These are phyloP conservation scores for Sphagnum tenellum DNA, from an alignment of 225 moss, liverwort and hornwort genomes.

Conservation along the genomic window DNA sequence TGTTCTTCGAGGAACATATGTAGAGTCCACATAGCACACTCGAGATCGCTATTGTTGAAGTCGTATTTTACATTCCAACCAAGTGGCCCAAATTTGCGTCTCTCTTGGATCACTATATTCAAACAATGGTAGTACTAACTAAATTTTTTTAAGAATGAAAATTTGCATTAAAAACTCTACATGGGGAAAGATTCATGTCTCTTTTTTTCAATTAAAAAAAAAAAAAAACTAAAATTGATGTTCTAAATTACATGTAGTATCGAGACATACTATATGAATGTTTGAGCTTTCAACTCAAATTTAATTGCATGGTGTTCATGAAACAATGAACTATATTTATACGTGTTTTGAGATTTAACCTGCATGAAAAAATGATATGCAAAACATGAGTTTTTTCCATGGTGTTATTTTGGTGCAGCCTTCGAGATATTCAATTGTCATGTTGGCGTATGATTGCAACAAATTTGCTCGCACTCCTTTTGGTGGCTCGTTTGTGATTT, in stretches of 20 bases:
- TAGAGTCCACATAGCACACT: constrained; percentile 81
- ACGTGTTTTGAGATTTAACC: constrained; percentile 17
- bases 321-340: no score
- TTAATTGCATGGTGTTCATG: no score
- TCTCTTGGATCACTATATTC: constrained; percentile 72
- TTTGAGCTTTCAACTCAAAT: no score
- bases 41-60: constrained; percentile 89
- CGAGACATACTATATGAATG: no score
- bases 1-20: constrained; percentile 94
- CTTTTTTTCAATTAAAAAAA: no score
- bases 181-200: no score
- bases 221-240: no score
- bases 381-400: constrained; percentile 93
- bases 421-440: constrained; percentile 47
- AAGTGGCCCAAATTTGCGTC: constrained; percentile 87
- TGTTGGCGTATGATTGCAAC: constrained; percentile 70
- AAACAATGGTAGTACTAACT: no score
- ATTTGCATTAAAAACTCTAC: no score
- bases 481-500: constrained; percentile 93
- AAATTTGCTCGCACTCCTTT: constrained; percentile 87
- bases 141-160: no score
- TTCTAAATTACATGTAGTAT: no score
- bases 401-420: constrained; percentile 49
- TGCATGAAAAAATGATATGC: constrained; percentile 89
- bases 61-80: constrained; percentile 99